A percentile compares a stretch with the other conserved stretches of the same genome.
These are phyloP conservation scores for Pleurostoma richardsiae DNA, from an alignment of 2,329 filamentous ascomycete genomes.

Conservation along the genomic window DNA sequence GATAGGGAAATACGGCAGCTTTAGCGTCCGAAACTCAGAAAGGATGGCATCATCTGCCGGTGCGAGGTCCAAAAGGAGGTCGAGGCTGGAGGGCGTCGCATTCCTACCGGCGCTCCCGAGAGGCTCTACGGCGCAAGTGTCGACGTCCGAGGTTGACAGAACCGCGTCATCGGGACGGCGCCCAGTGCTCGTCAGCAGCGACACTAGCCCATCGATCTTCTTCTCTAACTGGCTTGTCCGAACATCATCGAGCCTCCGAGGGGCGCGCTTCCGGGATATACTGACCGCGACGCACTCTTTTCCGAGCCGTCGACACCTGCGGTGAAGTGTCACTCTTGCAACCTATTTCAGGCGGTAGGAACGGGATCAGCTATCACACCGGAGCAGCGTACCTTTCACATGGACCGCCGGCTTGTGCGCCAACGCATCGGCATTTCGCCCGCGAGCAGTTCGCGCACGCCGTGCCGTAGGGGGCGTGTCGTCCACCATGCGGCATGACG, in stretches of 20 bases:
- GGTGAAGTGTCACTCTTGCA: background rate
- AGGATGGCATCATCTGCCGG: background rate
- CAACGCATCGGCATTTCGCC: background rate
- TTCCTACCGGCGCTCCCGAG: no score
- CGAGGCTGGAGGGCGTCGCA: no score
- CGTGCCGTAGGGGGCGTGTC: background rate
- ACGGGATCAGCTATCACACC: no score
- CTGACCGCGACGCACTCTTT: background rate
- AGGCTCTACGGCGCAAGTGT: no score
- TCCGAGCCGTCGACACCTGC: background rate
- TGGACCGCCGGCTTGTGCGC: background rate
- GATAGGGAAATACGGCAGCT: background rate
- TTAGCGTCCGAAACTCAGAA: background rate
- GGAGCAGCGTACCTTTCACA: background rate
- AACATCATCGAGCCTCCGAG: background rate
- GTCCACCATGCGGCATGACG: no score
- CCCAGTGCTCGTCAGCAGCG: background rate
- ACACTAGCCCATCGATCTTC: background rate
- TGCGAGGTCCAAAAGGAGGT: no score
- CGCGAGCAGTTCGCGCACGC: background rate
- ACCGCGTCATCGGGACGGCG: background rate
- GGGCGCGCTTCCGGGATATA: background rate
- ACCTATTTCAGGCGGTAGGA: no score
- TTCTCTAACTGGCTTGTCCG: background rate
- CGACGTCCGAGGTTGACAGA: no score